Conservation (phyloP, 768 basidiomycete species). For the Psilocybe cubensis region DNA sequence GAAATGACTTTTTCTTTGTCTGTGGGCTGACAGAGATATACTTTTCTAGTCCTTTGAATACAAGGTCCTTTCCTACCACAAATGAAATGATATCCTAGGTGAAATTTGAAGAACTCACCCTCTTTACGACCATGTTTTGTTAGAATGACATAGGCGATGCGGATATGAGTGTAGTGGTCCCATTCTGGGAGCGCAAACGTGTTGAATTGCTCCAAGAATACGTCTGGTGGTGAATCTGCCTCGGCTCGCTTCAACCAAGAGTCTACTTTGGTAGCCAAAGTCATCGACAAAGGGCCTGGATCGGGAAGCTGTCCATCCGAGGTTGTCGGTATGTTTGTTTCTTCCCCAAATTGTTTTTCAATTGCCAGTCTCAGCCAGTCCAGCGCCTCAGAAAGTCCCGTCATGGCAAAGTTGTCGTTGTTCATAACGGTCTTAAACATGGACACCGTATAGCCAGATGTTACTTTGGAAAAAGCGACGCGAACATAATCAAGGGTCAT, state of each 20-base stretch:
- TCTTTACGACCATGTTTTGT: constrained; percentile 43
- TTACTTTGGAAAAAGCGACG: constrained; percentile 27
- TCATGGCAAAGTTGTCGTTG: constrained; percentile 10
- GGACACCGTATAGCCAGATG: constrained; percentile 31
- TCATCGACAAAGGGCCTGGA: constrained; percentile 22
- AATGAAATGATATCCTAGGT: too few species aligned
- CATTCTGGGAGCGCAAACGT: constrained; percentile 38
- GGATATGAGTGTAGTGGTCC: constrained; percentile 54
- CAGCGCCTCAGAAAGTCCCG: constrained; percentile 41
- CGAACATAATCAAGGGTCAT: constrained; percentile 52
- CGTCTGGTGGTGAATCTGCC: constrained; percentile 27
- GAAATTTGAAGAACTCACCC: too few species aligned
- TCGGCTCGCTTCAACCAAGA: constrained; percentile 39
- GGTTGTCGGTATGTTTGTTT: background rate
- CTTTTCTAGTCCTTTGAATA: constrained; percentile 43
- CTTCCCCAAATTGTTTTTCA: constrained; percentile 22
- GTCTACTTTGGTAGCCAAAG: constrained; percentile 36
- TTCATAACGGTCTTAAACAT: constrained; percentile 29
- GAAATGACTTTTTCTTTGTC: constrained; percentile 40
- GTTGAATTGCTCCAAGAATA: constrained; percentile 39
- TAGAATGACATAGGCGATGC: constrained; percentile 45
- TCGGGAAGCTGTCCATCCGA: constrained; percentile 8
- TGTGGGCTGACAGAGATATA: constrained; percentile 41
- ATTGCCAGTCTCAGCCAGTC: constrained; percentile 40
- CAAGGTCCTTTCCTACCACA: constrained; percentile 48